Conservation (phyloP, 441 rosid genomes). For the Raphanus hybrid region DNA sequence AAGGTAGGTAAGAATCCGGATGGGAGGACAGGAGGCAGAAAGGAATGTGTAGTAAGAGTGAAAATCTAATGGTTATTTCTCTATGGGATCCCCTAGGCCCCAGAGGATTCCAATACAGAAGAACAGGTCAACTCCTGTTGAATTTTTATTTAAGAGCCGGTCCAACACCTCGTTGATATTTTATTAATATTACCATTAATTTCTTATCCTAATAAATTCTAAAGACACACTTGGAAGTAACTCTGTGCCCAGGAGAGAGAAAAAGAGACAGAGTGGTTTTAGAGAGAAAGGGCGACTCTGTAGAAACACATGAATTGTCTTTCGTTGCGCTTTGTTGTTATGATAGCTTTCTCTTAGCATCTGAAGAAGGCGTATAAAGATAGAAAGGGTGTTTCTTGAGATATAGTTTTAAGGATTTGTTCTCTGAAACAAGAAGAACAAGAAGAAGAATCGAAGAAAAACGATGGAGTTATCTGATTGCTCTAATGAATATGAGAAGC, state of each 20-base stretch:
- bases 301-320: too few species aligned
- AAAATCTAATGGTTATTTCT: constrained; percentile 10
- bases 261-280: constrained; percentile 5
- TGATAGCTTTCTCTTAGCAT: too few species aligned
- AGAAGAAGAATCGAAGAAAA: too few species aligned
- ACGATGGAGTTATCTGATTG: too few species aligned
- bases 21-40: constrained; percentile 34
- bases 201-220: not conserved
- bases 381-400: too few species aligned
- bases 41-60: constrained; percentile 22
- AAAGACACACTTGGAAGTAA: constrained; percentile 39
- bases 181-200: constrained; percentile 22
- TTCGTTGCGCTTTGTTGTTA: too few species aligned
- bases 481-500: too few species aligned
- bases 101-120: constrained; percentile 30
- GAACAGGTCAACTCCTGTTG: constrained; percentile 39
- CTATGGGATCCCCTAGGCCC: constrained; percentile 31
- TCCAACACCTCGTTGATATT: constrained; percentile 24
- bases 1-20: constrained; percentile 14
- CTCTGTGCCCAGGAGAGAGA: constrained; percentile 21
- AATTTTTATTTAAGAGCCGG: constrained; percentile 21
- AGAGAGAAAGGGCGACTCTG: too few species aligned
- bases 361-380: too few species aligned
- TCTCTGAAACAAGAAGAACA: too few species aligned
- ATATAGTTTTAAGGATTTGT: too few species aligned